A percentile compares a stretch with the other conserved stretches of the same genome.
phyloP scores from a whole-genome alignment of 1,139 yeast genomes.

The Hyphopichia burtonii region DNA sequence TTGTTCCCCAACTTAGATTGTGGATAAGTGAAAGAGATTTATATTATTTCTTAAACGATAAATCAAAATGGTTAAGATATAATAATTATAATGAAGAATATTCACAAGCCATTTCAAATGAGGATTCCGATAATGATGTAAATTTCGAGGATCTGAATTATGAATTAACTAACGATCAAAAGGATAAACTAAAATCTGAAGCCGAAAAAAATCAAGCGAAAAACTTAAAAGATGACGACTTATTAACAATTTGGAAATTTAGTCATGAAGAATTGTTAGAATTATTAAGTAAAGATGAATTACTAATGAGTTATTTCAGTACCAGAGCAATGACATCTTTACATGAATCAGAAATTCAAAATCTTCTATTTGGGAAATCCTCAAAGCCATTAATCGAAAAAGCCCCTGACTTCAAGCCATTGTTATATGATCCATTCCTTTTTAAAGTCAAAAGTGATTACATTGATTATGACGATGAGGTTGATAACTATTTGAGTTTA shows the following conservation, averaged over 20 bases:
- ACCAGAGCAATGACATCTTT: slow-evolving; percentile 31
- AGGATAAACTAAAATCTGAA: slow-evolving; percentile 12
- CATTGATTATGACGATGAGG: slow-evolving; percentile 25
- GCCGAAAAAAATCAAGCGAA: slow-evolving; percentile 11
- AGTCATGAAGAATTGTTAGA: slow-evolving; percentile 25
- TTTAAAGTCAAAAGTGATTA: slow-evolving; percentile 25
- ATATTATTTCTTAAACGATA: slow-evolving; percentile 16
- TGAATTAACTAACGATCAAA: slow-evolving; percentile 22
- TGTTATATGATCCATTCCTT: slow-evolving; percentile 36
- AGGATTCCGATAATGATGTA: slow-evolving; percentile 5
- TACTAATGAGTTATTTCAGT: slow-evolving; percentile 27
- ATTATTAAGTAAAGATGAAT: slow-evolving; percentile 33
- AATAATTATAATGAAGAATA: slow-evolving; percentile 23
- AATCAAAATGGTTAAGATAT: slow-evolving; percentile 25
- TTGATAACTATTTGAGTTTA: slow-evolving; percentile 19
- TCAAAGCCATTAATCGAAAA: slow-evolving; percentile 22
- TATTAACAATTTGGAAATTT: slow-evolving; percentile 18
- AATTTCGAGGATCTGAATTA: slow-evolving; percentile 14
- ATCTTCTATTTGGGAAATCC: slow-evolving; percentile 29
- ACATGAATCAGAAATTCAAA: slow-evolving; percentile 38
- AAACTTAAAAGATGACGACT: slow-evolving; percentile 18
- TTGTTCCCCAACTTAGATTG: slow-evolving; percentile 28
- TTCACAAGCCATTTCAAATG: slow-evolving; percentile 7
- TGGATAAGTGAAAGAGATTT: slow-evolving; percentile 28
- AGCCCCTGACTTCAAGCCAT: slow-evolving; percentile 31